These are phyloP conservation scores for Fusarium verrucosum DNA, from an alignment of 2,329 filamentous ascomycete species.

Conservation along the genomic window DNA sequence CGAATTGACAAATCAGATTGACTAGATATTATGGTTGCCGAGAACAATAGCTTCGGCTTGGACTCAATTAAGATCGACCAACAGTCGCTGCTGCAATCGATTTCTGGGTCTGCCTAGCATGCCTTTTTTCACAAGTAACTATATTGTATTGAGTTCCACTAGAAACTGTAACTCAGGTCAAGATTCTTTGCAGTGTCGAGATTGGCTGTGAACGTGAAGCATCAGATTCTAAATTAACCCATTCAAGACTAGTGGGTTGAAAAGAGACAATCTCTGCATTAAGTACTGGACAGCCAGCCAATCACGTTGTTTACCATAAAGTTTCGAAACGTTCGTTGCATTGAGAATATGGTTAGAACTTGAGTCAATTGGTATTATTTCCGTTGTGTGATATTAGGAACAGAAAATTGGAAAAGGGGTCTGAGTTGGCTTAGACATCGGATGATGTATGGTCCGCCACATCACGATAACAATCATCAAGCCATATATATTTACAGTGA, in stretches of 20 bases:
- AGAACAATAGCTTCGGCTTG: rapidly evolving
- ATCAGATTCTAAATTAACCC: not conserved
- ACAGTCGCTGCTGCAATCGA: rapidly evolving
- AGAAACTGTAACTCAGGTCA: not conserved
- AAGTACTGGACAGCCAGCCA: not conserved
- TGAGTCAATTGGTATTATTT: not conserved
- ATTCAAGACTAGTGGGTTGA: not conserved
- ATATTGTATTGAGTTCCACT: no score
- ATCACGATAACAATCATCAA: not conserved
- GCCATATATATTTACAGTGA: no score
- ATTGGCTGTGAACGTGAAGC: not conserved
- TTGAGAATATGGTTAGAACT: not conserved
- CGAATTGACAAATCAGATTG: not conserved
- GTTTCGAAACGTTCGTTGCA: not conserved
- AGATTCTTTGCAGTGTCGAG: not conserved
- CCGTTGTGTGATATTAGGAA: no score
- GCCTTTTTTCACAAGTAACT: not conserved
- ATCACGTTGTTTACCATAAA: not conserved
- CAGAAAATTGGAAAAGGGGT: no score
- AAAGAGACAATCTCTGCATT: not conserved
- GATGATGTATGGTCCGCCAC: slow-evolving; percentile 16
- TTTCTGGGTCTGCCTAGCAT: rapidly evolving
- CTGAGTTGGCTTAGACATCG: not conserved
- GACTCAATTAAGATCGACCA: no score
- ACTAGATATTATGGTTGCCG: rapidly evolving